Percentiles rank a stretch among this genome's conserved stretches.
Conservation (phyloP, 345 rosid genomes). For the Moricandia moricandioides region DNA sequence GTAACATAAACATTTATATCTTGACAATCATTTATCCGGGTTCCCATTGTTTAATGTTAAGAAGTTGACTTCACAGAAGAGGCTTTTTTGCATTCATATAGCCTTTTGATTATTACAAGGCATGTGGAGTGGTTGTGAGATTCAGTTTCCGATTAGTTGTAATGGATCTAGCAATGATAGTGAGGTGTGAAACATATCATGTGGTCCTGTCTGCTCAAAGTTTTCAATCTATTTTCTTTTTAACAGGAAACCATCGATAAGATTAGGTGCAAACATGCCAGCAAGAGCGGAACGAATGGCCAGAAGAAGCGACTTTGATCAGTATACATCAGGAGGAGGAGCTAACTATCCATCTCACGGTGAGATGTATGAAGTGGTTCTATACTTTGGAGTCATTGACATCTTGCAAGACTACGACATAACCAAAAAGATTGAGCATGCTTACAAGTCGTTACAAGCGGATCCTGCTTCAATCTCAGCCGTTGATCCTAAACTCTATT, state of each 20-base stretch:
- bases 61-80: slow-evolving; percentile 30
- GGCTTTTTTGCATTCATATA: slow-evolving; percentile 28
- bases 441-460: slow-evolving; percentile 84
- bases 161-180: slow-evolving; percentile 16
- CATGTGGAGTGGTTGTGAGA: slow-evolving; percentile 32
- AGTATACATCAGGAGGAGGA: slow-evolving; percentile 71
- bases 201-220: slow-evolving; percentile 34
- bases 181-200: slow-evolving; percentile 27
- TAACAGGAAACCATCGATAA: slow-evolving; percentile 71
- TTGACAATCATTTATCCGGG: slow-evolving; percentile 1
- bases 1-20: slow-evolving; percentile 39
- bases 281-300: slow-evolving; percentile 82
- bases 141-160: slow-evolving; percentile 3
- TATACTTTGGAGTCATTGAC: slow-evolving; percentile 94
- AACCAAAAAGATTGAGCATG: slow-evolving; percentile 87
- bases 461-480: slow-evolving; percentile 92
- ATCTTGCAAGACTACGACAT: slow-evolving; percentile 93
- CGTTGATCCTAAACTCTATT: slow-evolving; percentile 89
- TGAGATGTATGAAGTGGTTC: slow-evolving; percentile 77
- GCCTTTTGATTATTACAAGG: slow-evolving; percentile 21
- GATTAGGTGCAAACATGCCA: slow-evolving; percentile 96
- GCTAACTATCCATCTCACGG: slow-evolving; percentile 41
- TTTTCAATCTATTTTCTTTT: slow-evolving; percentile 11
- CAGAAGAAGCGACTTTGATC: slow-evolving; percentile 84
- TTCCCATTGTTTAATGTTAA: background rate